These are phyloP conservation scores for Carex cristatella DNA, from an alignment of 176 grass and related monocot species.

Conservation along the genomic window DNA sequence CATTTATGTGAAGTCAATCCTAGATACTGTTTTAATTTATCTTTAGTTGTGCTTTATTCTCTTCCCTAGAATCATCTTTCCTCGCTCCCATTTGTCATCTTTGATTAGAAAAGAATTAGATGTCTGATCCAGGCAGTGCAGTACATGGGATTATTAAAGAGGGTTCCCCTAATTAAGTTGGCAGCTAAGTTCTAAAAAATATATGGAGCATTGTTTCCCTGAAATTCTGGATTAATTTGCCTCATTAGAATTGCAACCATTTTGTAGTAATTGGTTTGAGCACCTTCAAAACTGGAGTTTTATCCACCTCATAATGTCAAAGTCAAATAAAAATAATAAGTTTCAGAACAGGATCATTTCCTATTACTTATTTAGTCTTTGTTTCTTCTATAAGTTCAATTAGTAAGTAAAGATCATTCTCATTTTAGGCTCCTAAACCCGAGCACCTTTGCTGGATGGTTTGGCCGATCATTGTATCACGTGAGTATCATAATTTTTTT, in stretches of 20 bases:
- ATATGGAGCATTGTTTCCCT: neutral
- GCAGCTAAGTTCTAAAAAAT: neutral
- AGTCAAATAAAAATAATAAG: neutral
- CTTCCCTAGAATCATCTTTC: neutral
- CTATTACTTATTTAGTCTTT: neutral
- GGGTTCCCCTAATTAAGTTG: neutral
- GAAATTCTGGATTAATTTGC: neutral
- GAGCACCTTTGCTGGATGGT: slow-evolving; percentile 99
- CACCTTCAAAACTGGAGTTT: neutral
- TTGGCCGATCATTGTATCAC: slow-evolving; percentile 90
- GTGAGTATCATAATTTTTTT: slow-evolving; percentile 34
- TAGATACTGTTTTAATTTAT: neutral
- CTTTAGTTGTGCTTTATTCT: neutral
- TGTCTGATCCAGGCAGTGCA: neutral
- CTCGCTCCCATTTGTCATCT: neutral
- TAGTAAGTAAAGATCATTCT: slow-evolving; percentile 20
- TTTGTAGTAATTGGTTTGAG: neutral
- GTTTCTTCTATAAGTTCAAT: neutral
- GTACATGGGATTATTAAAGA: neutral
- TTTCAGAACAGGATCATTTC: neutral
- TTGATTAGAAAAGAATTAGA: neutral
- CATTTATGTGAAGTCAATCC: neutral
- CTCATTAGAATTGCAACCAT: neutral
- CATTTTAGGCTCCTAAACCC: slow-evolving; percentile 78
- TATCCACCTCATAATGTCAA: neutral